phyloP scores from a whole-genome alignment of 1,284 basidiomycete genomes.

The Malassezia globosa region DNA sequence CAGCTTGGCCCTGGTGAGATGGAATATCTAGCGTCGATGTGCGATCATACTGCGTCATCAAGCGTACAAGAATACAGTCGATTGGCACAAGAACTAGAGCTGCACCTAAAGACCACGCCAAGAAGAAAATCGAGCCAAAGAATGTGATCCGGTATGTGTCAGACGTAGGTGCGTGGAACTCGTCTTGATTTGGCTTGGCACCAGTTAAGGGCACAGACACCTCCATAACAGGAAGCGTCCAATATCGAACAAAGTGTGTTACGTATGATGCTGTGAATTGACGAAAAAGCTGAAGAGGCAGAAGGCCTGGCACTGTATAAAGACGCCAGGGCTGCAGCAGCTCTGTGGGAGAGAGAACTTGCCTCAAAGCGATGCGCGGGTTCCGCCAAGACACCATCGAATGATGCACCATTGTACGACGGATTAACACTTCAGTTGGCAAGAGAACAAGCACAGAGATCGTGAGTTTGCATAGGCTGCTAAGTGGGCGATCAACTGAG shows the following conservation, averaged over 20 bases:
- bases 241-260: not conserved
- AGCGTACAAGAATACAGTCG: conserved; percentile 38
- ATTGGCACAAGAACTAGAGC: conserved; percentile 34
- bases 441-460: conserved; percentile 22
- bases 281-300: conserved; percentile 10
- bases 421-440: conserved; percentile 36
- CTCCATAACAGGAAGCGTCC: conserved; percentile 26
- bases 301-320: conserved; percentile 33
- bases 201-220: conserved; percentile 24
- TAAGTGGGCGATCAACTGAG: not conserved
- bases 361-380: conserved; percentile 27
- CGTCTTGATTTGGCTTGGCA: conserved; percentile 22
- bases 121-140: conserved; percentile 28
- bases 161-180: conserved; percentile 30
- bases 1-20: conserved; percentile 37
- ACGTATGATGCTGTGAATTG: not conserved
- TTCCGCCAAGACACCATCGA: conserved; percentile 22
- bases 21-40: conserved; percentile 11
- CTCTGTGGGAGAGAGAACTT: conserved; percentile 36
- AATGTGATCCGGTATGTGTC: conserved; percentile 24
- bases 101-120: conserved; percentile 30
- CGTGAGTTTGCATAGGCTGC: not conserved
- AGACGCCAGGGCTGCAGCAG: conserved; percentile 35
- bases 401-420: conserved; percentile 37
- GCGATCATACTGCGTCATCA: conserved; percentile 32